Conservation (phyloP, 2,329 filamentous ascomycete genomes). For the Helminthosporium solani region DNA sequence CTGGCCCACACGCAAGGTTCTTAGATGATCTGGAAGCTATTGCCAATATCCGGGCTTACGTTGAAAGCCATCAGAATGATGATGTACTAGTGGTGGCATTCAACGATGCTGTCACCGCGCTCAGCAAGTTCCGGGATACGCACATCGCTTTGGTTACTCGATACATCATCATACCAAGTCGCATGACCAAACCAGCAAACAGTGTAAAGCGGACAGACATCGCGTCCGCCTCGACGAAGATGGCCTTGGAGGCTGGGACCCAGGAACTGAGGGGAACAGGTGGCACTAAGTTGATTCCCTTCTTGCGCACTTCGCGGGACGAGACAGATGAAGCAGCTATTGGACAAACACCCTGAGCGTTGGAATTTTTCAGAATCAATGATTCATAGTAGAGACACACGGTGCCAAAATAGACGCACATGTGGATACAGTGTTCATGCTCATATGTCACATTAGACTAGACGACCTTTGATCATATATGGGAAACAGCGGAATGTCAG, state of each 20-base stretch:
- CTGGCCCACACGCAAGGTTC: slow-evolving; percentile 54
- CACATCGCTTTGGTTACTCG: slow-evolving; percentile 56
- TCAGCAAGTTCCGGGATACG: slow-evolving; percentile 52
- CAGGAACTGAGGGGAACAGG: slow-evolving; percentile 52
- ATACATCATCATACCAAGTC: slow-evolving; percentile 53
- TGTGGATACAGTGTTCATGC: not conserved
- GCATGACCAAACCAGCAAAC: slow-evolving; percentile 23
- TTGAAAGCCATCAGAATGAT: slow-evolving; percentile 37
- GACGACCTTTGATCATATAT: slow-evolving; percentile 28
- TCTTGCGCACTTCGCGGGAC: slow-evolving; percentile 54
- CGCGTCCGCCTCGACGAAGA: slow-evolving; percentile 48
- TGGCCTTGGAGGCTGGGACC: slow-evolving; percentile 33
- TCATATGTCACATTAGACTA: not conserved
- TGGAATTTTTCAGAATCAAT: too few species aligned
- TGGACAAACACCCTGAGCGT: slow-evolving; percentile 3
- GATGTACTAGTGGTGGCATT: slow-evolving; percentile 45
- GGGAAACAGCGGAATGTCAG: slow-evolving; percentile 35
- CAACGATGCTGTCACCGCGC: slow-evolving; percentile 48
- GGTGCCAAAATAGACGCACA: not conserved
- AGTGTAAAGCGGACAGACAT: slow-evolving; percentile 41
- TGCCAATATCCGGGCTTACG: slow-evolving; percentile 50
- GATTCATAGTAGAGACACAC: not conserved
- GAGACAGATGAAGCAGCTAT: slow-evolving; percentile 49
- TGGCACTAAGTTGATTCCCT: slow-evolving; percentile 56
- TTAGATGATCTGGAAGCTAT: slow-evolving; percentile 48